Conservation (phyloP, 495 filamentous ascomycete genomes). For the Endocarpon pusillum region DNA sequence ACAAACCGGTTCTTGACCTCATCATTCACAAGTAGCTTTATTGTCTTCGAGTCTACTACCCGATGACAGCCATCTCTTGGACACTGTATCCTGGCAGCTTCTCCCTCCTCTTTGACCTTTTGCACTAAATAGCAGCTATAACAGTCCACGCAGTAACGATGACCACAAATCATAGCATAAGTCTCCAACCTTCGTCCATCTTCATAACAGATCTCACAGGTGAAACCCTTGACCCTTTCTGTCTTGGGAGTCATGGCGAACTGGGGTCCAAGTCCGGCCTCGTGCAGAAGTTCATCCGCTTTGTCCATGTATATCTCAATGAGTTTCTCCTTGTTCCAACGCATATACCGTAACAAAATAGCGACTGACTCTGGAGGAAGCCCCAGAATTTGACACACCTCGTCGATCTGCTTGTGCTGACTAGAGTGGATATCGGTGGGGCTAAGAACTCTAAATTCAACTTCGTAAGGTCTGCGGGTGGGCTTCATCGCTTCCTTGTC, state of each 20-base stretch:
- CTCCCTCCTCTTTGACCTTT: conserved; percentile 89
- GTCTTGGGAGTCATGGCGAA: conserved; percentile 46
- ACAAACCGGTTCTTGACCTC: conserved; percentile 51
- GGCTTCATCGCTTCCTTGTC: conserved; percentile 59
- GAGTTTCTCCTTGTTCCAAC: conserved; percentile 90
- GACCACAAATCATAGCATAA: conserved; percentile 89
- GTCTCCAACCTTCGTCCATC: conserved; percentile 64
- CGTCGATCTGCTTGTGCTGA: conserved; percentile 69
- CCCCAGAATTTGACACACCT: conserved; percentile 75
- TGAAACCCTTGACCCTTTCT: conserved; percentile 55
- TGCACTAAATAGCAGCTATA: conserved; percentile 79
- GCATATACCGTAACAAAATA: conserved; percentile 69
- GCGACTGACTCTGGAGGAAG: conserved; percentile 74
- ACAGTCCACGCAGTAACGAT: conserved; percentile 89
- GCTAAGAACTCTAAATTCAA: conserved; percentile 63
- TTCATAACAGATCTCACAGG: conserved; percentile 93
- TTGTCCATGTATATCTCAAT: conserved; percentile 92
- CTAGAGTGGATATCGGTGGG: conserved; percentile 65
- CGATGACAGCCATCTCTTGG: conserved; percentile 73
- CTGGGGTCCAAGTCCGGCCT: conserved; percentile 59
- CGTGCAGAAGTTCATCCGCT: conserved; percentile 59
- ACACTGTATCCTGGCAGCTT: conserved; percentile 87
- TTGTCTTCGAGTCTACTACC: conserved; percentile 78
- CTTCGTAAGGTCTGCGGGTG: conserved; percentile 60
- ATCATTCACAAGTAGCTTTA: conserved; percentile 62